Percentiles rank a stretch among this genome's conserved stretches.
These are phyloP conservation scores for Apiotrichum laibachii DNA, from an alignment of 1,284 basidiomycete genomes.

Conservation along the genomic window DNA sequence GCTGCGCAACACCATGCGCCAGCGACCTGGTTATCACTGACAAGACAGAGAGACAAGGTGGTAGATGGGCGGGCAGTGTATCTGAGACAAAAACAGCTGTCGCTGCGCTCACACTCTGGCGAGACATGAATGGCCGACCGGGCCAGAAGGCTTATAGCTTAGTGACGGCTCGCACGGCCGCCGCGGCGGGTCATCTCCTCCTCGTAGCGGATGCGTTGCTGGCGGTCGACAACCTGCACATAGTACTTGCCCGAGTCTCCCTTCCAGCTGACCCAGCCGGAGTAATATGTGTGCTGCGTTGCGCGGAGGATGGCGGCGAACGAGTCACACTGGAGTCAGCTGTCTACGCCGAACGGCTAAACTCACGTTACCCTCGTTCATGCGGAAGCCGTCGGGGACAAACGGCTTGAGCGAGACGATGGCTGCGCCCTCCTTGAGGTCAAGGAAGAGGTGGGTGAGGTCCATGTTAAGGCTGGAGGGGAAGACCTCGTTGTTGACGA, in stretches of 20 bases:
- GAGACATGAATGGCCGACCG: too few relatives aligned
- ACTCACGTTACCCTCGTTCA: slow-evolving; percentile 53
- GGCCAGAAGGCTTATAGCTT: not conserved
- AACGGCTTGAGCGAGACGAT: slow-evolving; percentile 59
- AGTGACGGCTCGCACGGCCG: not conserved
- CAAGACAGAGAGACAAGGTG: too few relatives aligned
- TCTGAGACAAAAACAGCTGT: too few relatives aligned
- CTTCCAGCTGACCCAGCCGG: slow-evolving; percentile 50
- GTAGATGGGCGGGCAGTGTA: too few relatives aligned
- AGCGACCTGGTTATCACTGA: too few relatives aligned
- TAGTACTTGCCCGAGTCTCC: slow-evolving; percentile 43
- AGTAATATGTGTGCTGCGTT: slow-evolving; percentile 37
- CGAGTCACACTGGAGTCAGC: slow-evolving; percentile 38
- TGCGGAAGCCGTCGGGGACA: slow-evolving; percentile 54
- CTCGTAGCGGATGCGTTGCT: slow-evolving; percentile 36
- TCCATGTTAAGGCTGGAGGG: slow-evolving; percentile 56
- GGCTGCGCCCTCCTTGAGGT: slow-evolving; percentile 56
- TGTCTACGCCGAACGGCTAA: not conserved
- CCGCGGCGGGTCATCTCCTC: slow-evolving; percentile 33
- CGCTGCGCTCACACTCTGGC: too few relatives aligned
- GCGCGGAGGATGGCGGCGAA: slow-evolving; percentile 44
- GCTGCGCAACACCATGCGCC: too few relatives aligned
- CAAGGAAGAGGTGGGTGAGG: slow-evolving; percentile 57
- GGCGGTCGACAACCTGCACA: slow-evolving; percentile 43
- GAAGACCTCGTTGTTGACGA: slow-evolving; percentile 60